Percentiles rank a stretch among this genome's conserved stretches.
Conservation (phyloP, 2,329 filamentous ascomycete genomes). For the Fonsecaea multimorphosa region DNA sequence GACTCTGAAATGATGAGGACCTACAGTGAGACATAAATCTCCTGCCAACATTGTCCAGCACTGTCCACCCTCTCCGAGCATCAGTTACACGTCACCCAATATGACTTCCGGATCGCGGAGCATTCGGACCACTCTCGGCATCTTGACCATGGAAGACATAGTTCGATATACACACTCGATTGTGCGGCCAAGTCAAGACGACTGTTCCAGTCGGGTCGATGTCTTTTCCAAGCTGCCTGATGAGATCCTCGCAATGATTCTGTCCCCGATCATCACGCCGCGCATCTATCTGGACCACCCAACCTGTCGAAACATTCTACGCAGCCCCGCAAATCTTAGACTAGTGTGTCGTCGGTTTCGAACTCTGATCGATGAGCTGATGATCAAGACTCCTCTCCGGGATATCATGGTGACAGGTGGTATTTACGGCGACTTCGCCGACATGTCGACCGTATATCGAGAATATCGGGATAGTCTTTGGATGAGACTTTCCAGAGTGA, state of each 20-base stretch:
- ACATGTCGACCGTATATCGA: neutral
- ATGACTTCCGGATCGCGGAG: neutral
- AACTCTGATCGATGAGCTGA: neutral
- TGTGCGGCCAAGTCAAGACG: neutral
- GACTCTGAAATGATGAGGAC: neutral
- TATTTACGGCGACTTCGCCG: neutral
- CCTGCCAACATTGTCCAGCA: neutral
- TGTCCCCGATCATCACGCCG: conserved; percentile 6
- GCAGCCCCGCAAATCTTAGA: neutral
- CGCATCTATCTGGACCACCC: neutral
- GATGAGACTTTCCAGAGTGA: neutral
- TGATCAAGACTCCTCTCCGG: neutral
- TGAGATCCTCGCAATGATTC: conserved; percentile 7
- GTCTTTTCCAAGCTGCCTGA: conserved; percentile 9
- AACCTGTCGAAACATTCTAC: neutral
- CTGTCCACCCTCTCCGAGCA: neutral
- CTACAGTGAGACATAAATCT: neutral
- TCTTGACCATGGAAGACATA: neutral
- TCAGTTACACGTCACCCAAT: neutral
- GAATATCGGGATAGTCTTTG: conserved; percentile 9
- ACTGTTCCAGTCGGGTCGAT: neutral
- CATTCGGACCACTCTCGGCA: neutral
- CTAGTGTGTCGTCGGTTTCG: conserved; percentile 16
- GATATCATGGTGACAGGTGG: conserved; percentile 8
- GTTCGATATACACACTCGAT: neutral